These are phyloP conservation scores for Cystofilobasidium capitatum DNA, from an alignment of 768 basidiomycete species.

Conservation along the genomic window DNA sequence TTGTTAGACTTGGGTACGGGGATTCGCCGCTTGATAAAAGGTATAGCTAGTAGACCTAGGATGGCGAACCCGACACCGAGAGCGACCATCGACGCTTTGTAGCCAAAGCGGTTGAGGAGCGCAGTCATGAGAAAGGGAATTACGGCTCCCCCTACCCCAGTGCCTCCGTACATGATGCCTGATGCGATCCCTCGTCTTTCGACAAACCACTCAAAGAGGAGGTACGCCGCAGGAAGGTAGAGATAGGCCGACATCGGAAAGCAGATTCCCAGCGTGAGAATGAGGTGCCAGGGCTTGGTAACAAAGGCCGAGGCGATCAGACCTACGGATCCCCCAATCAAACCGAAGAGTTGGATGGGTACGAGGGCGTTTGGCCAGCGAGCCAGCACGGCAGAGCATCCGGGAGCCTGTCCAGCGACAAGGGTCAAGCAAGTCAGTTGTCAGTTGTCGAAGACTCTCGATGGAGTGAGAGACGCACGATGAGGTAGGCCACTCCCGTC, in stretches of 20 bases:
- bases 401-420: too few species aligned
- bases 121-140: constrained; percentile 35
- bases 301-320: neutral
- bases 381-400: too few species aligned
- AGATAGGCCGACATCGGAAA: neutral
- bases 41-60: constrained; percentile 26
- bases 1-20: constrained; percentile 16
- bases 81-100: constrained; percentile 35
- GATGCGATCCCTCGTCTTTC: neutral
- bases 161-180: constrained; percentile 33
- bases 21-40: constrained; percentile 33
- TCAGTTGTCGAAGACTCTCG: too few species aligned
- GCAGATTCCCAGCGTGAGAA: constrained; percentile 1
- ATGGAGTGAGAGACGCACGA: too few species aligned
- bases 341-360: neutral
- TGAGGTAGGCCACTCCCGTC: too few species aligned
- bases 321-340: too few species aligned
- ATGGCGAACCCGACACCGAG: constrained; percentile 31
- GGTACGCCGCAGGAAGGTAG: neutral
- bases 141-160: constrained; percentile 32
- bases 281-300: neutral
- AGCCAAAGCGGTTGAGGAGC: constrained; percentile 32
- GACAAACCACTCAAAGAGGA: neutral
- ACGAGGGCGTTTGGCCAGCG: neutral
- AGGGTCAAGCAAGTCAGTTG: too few species aligned